Evolutionary conservation across 306 rosid species (phyloP).

Genomic region (Argentina anserina): DNA sequence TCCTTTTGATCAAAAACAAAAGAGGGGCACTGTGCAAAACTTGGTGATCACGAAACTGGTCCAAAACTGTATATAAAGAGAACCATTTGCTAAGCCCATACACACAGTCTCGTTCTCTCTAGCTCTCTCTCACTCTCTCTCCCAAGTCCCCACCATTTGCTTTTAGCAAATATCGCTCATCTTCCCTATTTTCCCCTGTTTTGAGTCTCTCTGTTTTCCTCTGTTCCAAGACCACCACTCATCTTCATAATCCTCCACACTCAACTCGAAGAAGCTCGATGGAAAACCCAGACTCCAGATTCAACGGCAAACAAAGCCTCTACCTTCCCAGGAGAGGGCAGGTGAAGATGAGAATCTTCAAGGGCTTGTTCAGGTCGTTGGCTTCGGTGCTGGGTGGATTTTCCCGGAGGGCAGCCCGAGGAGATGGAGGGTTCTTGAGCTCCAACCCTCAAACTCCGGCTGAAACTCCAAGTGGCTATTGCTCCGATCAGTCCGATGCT

Average conservation of each 20-base stretch:
- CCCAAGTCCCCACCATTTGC: no score
- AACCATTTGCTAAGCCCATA: not conserved
- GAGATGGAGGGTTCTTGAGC: no score
- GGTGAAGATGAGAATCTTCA: no score
- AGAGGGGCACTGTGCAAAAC: not conserved
- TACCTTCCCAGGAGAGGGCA: no score
- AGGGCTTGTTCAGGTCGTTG: no score
- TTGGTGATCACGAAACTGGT: not conserved
- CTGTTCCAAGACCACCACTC: not conserved
- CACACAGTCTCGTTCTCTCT: not conserved
- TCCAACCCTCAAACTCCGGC: no score
- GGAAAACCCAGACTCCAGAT: not conserved
- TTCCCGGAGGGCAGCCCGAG: no score
- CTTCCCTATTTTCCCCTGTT: not conserved
- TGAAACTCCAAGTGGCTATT: no score
- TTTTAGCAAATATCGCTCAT: no score
- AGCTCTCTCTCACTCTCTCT: not conserved
- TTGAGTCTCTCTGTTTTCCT: not conserved
- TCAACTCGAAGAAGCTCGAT: not conserved
- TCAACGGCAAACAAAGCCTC: not conserved
- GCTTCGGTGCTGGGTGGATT: no score
- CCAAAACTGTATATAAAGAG: not conserved
- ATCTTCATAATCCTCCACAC: not conserved
- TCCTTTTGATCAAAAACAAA: no score
- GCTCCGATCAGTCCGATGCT: no score